These are phyloP conservation scores for Komagataella ulmi DNA, from an alignment of 805 yeast species.

Conservation along the genomic window DNA sequence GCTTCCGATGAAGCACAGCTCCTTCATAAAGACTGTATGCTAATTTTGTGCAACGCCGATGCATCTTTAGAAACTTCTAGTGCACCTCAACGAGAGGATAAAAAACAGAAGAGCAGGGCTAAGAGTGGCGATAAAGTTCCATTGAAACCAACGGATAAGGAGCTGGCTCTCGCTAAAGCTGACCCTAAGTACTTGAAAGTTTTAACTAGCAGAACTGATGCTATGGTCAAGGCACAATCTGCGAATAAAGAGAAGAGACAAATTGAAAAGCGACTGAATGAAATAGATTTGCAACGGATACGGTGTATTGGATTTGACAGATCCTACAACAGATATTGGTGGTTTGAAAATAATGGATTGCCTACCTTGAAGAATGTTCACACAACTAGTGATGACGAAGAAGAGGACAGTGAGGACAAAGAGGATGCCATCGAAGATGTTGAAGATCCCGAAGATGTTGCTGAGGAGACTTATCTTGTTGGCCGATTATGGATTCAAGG, in stretches of 20 bases:
- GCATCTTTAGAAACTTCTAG: background rate
- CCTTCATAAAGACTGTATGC: slow-evolving; percentile 26
- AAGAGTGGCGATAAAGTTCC: slow-evolving; percentile 7
- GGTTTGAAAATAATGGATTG: slow-evolving; percentile 83
- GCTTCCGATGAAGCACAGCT: slow-evolving; percentile 36
- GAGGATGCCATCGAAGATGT: slow-evolving; percentile 25
- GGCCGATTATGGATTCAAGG: slow-evolving; percentile 91
- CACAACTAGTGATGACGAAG: slow-evolving; percentile 10
- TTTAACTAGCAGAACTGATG: slow-evolving; percentile 30
- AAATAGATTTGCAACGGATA: slow-evolving; percentile 67
- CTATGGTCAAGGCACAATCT: slow-evolving; percentile 26
- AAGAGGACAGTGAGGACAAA: slow-evolving; percentile 24
- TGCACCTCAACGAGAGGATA: slow-evolving; percentile 8
- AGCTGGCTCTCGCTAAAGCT: slow-evolving; percentile 22
- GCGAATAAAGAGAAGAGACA: slow-evolving; percentile 33
- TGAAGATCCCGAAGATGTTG: slow-evolving; percentile 31
- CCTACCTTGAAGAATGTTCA: slow-evolving; percentile 24
- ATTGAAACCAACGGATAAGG: slow-evolving; percentile 19
- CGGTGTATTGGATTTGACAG: slow-evolving; percentile 73
- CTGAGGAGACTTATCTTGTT: slow-evolving; percentile 54
- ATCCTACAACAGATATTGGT: slow-evolving; percentile 82
- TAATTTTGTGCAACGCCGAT: slow-evolving; percentile 7
- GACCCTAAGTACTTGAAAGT: slow-evolving; percentile 29
- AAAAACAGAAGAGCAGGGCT: slow-evolving; percentile 11
- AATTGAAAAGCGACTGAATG: slow-evolving; percentile 49